Conservation (phyloP, 306 rosid species). For the Dalbergia cultrata region DNA sequence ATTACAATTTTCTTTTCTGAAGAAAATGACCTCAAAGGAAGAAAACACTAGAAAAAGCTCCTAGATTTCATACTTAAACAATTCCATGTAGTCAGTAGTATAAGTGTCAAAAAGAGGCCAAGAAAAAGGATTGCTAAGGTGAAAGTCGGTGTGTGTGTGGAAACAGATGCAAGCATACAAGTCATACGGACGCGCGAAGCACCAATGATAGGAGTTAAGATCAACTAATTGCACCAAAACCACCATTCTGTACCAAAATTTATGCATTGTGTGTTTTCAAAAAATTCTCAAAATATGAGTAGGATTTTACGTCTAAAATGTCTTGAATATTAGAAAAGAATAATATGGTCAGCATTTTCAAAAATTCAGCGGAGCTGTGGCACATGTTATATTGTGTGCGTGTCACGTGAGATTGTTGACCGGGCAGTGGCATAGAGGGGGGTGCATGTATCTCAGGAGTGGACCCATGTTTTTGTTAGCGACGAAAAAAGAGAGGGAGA, state of each 20-base stretch:
- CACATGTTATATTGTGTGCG: no score
- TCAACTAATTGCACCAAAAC: constrained; percentile 29
- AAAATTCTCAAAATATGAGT: not conserved
- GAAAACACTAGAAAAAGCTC: constrained; percentile 48
- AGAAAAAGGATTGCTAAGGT: constrained; percentile 16
- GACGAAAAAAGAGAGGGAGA: constrained; percentile 12
- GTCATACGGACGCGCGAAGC: not conserved
- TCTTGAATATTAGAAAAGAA: no score
- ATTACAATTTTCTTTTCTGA: constrained; percentile 47
- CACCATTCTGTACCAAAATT: constrained; percentile 5
- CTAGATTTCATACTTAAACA: constrained; percentile 49
- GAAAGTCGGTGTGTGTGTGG: constrained; percentile 34
- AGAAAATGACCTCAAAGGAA: constrained; percentile 60
- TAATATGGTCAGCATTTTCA: no score
- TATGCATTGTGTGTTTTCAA: not conserved
- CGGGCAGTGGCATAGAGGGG: not conserved
- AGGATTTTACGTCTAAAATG: not conserved
- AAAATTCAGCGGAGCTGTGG: no score
- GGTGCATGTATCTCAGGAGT: constrained; percentile 28
- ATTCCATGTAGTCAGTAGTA: constrained; percentile 41
- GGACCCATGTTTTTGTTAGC: constrained; percentile 47
- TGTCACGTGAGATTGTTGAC: constrained; percentile 43
- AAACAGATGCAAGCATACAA: not conserved
- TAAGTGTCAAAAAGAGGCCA: constrained; percentile 43
- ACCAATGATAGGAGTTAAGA: constrained; percentile 28